Evolutionary conservation across 257 asterid species (phyloP), one percentile per base, ranked within the genome.

Genomic region (Paraleonurus japonicus): DNA sequence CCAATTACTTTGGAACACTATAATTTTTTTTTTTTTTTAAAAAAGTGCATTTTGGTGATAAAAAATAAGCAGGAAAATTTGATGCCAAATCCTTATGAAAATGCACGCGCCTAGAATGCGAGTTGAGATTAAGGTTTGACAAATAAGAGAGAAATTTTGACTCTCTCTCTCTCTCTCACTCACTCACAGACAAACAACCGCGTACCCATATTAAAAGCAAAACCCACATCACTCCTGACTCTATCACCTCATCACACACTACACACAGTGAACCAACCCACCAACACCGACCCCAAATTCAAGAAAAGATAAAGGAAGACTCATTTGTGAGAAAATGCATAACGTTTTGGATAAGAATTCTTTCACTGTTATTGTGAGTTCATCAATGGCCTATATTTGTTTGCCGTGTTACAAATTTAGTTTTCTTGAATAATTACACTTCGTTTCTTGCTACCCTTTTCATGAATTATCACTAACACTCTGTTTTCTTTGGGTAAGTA

Each of bases 161-260:
- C 75, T 41, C n/a, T 19, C 2, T 37, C 19, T 55, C 66, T n/a
- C 30, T 51, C 30, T 33, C 64, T 69, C 27, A 5, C 28, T 70
- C 75, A 39, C 57, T 41, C 68, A 6, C 20, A n/a, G n/a, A 24
- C 73, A 70, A 72, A 63, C 77, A 65, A 58, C 77, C 65, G 75
- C 80, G 67, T 47, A 68, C 70, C 63, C 79, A 67, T 58, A 47
- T 35, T 39, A 53, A 58, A 53, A 62, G 43, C 63, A 28, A 60
- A 75, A 19, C 54, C 70, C 76, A 68, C 61, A 69, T 70, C 80
- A 62, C 76, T 70, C 76, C 80, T 69, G 51, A 41, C 65, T 70
- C 80, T 74, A 76, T 76, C 76, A 63, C 80, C 72, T 76, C 72
- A 64, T 69, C 80, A 62, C 75, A 65, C 79, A 75, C 75, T 15